Evolutionary conservation across 192 early-diverging fungal genomes (phyloP).

Genomic region (Dimargaris verticillata): DNA sequence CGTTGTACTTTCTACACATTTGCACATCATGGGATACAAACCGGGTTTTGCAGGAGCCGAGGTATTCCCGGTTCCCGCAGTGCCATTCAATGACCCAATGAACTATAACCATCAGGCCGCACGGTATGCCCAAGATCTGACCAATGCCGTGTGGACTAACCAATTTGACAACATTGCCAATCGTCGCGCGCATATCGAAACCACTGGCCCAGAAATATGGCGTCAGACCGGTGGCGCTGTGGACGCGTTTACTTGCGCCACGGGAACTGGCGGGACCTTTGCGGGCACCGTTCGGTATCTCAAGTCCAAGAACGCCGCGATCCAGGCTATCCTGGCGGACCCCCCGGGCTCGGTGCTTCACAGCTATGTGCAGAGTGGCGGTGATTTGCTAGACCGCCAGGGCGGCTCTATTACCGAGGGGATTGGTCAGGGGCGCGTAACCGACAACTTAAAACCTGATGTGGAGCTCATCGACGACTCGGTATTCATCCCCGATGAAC

Average conservation of each 20-base stretch:
- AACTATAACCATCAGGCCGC: slow-evolving; percentile 93
- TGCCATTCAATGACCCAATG: slow-evolving; percentile 74
- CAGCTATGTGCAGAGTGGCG: slow-evolving; percentile 55
- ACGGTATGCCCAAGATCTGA: slow-evolving; percentile 54
- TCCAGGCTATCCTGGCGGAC: slow-evolving; percentile 76
- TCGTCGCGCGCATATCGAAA: slow-evolving; percentile 80
- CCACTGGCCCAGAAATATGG: slow-evolving; percentile 92
- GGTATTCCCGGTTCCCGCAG: slow-evolving; percentile 83
- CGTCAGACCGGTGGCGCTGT: slow-evolving; percentile 61
- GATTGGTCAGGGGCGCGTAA: slow-evolving; percentile 89
- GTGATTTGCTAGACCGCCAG: slow-evolving; percentile 43
- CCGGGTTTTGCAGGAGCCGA: slow-evolving; percentile 45
- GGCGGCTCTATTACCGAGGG: slow-evolving; percentile 89
- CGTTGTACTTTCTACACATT: too few species aligned
- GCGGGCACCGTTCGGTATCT: slow-evolving; percentile 70
- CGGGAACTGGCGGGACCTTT: slow-evolving; percentile 84
- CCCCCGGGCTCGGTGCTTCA: slow-evolving; percentile 89
- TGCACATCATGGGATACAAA: too few species aligned
- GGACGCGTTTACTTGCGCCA: slow-evolving; percentile 82
- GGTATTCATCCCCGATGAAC: slow-evolving; percentile 60
- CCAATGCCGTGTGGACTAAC: slow-evolving; percentile 90
- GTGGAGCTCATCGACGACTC: slow-evolving; percentile 69
- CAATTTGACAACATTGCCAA: slow-evolving; percentile 93
- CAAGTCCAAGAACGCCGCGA: slow-evolving; percentile 47
- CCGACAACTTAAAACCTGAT: slow-evolving; percentile 72